Evolutionary conservation across 2,329 filamentous ascomycete genomes (phyloP), one percentile per base, ranked within the genome.

Genomic region (Truncatella angustata): DNA sequence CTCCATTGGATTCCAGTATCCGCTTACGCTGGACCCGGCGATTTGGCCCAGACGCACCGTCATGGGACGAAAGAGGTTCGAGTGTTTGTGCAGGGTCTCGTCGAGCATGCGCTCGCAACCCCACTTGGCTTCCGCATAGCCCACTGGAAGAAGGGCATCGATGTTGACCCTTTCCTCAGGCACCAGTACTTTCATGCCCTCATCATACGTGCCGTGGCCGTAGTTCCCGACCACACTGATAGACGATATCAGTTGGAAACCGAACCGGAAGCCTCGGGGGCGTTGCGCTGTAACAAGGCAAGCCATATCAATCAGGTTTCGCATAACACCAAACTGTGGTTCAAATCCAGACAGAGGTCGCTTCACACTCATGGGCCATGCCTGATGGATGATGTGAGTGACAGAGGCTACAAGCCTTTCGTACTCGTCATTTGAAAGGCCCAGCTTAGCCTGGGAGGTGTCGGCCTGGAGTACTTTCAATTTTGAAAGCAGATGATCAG

Each of bases 321-420:
- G 72, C 50, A 84, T 72, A 2, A 74, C 73, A 1, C 71, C 67
- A 51, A 82, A 73, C 54, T 80, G 74, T 0, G 73, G 66, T 59
- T 77, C 73, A 53, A 82, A 82, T 0, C 70, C 75, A 5, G 67
- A 63, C 7, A 82, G 54, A 3, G 71, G 62, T 7, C 78, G 68
- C 61, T 76, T 80, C 58, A 74, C 78, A 63, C 79, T 79, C 65
- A 83, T 80, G 0, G 74, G 75, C 74, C 76, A 81, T 11, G 76
- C 77, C 56, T 77, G 80, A 67, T 83, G 78, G 35, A 80, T 73
- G 21, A 81, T 68, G 42, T 70, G 69, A 49, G 77, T 75, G 0
- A 69, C 70, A 3, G 72, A 60, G 9, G 62, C 55, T 4, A 73
- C 62, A 1, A 79, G 62, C 1, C 68, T 60, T 44, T 67, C 43